Conservation (phyloP, 2,329 filamentous ascomycete genomes). For the Phoma herbarum region DNA sequence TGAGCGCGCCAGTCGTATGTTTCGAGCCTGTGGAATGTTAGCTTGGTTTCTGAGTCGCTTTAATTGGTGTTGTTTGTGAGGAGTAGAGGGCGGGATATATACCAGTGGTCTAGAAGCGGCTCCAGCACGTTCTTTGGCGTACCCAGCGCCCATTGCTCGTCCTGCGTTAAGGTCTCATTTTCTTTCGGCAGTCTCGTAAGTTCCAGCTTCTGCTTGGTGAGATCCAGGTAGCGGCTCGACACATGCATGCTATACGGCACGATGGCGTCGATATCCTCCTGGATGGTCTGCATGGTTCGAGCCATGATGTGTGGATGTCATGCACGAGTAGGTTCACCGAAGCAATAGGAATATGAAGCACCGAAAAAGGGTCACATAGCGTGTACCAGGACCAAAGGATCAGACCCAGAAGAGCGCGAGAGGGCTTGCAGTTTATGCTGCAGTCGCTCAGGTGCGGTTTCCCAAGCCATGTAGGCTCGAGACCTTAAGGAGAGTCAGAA, state of each 20-base stretch:
- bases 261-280: constrained; percentile 31
- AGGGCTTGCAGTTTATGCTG: not conserved
- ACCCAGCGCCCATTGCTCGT: constrained; percentile 57
- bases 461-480: not conserved
- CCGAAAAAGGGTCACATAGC: constrained; percentile 8
- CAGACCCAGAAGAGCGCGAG: not conserved
- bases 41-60: no score
- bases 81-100: constrained; percentile 33
- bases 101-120: constrained; percentile 71
- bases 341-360: not conserved
- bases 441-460: not conserved
- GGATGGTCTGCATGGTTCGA: constrained; percentile 9
- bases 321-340: not conserved
- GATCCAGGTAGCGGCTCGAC: constrained; percentile 71
- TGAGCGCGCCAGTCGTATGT: constrained; percentile 70
- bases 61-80: not conserved
- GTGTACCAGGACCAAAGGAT: not conserved
- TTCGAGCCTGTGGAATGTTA: constrained; percentile 59
- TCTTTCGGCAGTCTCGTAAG: constrained; percentile 32
- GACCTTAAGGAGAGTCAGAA: not conserved
- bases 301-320: not conserved
- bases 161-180: not conserved
- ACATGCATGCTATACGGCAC: constrained; percentile 54
- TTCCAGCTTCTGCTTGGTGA: constrained; percentile 71
- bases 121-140: constrained; percentile 70